Evolutionary conservation across 2,329 filamentous ascomycete species (phyloP).

Genomic region (Zymoseptoria brevis): DNA sequence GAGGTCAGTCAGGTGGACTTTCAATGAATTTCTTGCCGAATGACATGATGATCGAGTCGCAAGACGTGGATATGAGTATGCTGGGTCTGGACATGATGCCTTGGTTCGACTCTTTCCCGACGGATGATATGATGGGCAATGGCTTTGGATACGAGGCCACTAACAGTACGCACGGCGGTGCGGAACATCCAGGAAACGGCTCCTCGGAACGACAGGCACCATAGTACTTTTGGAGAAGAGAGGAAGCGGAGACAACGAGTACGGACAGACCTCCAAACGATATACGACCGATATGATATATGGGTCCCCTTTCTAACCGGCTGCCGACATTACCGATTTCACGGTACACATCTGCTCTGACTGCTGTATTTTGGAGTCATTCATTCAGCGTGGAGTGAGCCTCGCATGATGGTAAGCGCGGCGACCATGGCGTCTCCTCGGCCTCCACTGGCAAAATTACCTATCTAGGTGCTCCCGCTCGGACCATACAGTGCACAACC

Average conservation of each 20-base stretch:
- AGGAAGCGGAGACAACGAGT: neutral
- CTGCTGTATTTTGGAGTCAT: too few species aligned
- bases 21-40: conserved; percentile 27
- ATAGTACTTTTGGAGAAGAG: neutral
- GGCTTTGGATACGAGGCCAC: neutral
- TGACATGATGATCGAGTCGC: conserved; percentile 64
- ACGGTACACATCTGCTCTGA: too few species aligned
- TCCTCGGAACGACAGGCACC: neutral
- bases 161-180: neutral
- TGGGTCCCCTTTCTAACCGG: too few species aligned
- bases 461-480: too few species aligned
- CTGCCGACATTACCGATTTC: too few species aligned
- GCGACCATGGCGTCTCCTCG: too few species aligned
- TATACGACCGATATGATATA: neutral
- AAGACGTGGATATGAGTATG: conserved; percentile 66
- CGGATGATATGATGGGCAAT: conserved; percentile 16
- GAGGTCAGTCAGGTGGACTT: conserved; percentile 2
- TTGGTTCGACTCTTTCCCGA: conserved; percentile 66
- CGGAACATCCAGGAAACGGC: neutral
- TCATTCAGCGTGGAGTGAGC: too few species aligned
- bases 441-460: too few species aligned
- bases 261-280: neutral
- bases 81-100: conserved; percentile 63
- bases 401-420: too few species aligned
- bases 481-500: too few species aligned